Base-by-base conservation (phyloP, 805 yeast species). In the Candida nanaspora region DNA sequence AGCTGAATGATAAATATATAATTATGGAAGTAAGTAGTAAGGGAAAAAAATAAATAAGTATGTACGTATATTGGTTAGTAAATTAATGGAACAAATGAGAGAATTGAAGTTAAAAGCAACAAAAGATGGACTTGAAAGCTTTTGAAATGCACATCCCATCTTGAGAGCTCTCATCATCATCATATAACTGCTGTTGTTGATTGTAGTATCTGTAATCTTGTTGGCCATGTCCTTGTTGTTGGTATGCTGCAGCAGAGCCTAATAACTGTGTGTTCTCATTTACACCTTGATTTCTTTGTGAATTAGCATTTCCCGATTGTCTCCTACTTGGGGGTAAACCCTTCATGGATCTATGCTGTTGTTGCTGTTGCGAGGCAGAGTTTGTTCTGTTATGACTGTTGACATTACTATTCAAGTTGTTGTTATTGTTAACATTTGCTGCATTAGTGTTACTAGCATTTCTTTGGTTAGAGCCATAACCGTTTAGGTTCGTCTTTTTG, bases 401-500 rank as follows among this genome's bases (percentile, higher is more conserved):
- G 42, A 5, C 36, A 30, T 20, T 47, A 45, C 27, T 55, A 37
- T 43, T 44, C 40, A 33, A 44, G 37, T 44, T 51, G 37, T 44
- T 54, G 41, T 50, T 55, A 46, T 46, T 57, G 46, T 48, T 54
- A 40, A 47, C 52, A 26, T 30, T 38, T 37, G 21, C 31, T 40
- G 32, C 36, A 25, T 4, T 31, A 4, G 18, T 30, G 31, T 23
- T 41, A 18, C 14, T 31, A 35, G 18, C 37, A 18, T 31, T 31
- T 18, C 34, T 38, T 22, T 41, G 30, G 16, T 43, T 42, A 4
- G 67, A 59, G 18, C 93, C 93, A 56, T 84, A 84, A 4, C 94
- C 94, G 57, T 84, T 87, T 48, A 84, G 62, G 61, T 84, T 84
- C 35, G 86, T 86, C 56, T 86, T 82, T 58, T 80, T 82, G 57